A percentile compares a stretch with the other conserved stretches of the same genome.
Conservation (phyloP, 768 basidiomycete genomes). For the Pleurotus salmoneostramineus region DNA sequence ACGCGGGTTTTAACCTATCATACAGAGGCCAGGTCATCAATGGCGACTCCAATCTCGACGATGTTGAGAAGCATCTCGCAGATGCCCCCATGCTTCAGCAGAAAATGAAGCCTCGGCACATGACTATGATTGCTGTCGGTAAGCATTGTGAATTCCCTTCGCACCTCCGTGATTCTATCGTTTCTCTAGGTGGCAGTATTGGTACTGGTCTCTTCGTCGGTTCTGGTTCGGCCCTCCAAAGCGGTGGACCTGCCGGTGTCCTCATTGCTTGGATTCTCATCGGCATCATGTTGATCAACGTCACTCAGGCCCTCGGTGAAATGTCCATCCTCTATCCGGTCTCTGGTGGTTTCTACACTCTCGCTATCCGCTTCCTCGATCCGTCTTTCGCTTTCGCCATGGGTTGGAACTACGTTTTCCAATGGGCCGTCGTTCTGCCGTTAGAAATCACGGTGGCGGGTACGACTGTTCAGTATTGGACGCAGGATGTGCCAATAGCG, state of each 20-base stretch:
- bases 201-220: conserved; percentile 48
- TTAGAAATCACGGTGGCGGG: conserved; percentile 44
- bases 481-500: conserved; percentile 31
- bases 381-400: conserved; percentile 45
- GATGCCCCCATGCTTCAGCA: conserved; percentile 43
- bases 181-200: conserved; percentile 35
- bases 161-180: not conserved
- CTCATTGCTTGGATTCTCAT: conserved; percentile 43
- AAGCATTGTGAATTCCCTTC: conserved; percentile 11
- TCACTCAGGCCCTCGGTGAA: conserved; percentile 48
- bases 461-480: conserved; percentile 42
- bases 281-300: conserved; percentile 45
- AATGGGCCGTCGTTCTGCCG: conserved; percentile 42
- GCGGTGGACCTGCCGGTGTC: conserved; percentile 39
- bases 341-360: conserved; percentile 46
- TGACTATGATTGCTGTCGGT: conserved; percentile 48
- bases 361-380: conserved; percentile 41
- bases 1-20: not conserved
- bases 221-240: conserved; percentile 34
- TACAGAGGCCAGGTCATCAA: conserved; percentile 33
- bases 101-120: conserved; percentile 44
- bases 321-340: conserved; percentile 46
- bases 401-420: conserved; percentile 47
- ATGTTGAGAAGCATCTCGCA: conserved; percentile 30
- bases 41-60: conserved; percentile 29